Conservation (phyloP, 2,329 filamentous ascomycete species). For the Fusarium newnesense region DNA sequence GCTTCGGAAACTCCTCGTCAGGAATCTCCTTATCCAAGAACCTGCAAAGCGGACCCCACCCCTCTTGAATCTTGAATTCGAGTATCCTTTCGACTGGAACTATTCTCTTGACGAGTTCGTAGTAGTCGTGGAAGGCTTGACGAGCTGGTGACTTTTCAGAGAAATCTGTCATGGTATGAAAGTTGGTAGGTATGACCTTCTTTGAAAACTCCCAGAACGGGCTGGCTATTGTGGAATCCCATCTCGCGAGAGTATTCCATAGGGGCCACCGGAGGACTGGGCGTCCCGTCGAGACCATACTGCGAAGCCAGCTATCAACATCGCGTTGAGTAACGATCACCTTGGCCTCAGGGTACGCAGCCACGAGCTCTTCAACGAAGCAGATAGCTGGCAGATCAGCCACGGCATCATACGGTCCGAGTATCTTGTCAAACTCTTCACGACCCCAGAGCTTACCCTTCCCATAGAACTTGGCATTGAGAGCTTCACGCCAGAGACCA, state of each 20-base stretch:
- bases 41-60: conserved; percentile 27
- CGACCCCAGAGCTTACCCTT: conserved; percentile 27
- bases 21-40: conserved; percentile 14
- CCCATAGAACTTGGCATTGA: conserved; percentile 30
- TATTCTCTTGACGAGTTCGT: background rate
- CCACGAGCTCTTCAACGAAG: conserved; percentile 31
- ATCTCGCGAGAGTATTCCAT: conserved; percentile 24
- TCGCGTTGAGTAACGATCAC: conserved; percentile 24
- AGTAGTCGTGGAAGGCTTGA: conserved; percentile 11
- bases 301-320: conserved; percentile 21
- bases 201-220: conserved; percentile 32
- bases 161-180: conserved; percentile 20
- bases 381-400: conserved; percentile 25
- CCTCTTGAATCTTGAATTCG: conserved; percentile 17
- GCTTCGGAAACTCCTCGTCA: conserved; percentile 8
- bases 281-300: conserved; percentile 26
- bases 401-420: conserved; percentile 22
- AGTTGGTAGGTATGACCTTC: conserved; percentile 14
- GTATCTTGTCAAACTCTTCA: conserved; percentile 29
- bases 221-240: conserved; percentile 3
- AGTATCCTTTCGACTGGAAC: conserved; percentile 4
- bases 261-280: conserved; percentile 26
- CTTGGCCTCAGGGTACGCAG: conserved; percentile 29
- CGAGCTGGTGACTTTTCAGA: conserved; percentile 15
- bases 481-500: conserved; percentile 31